phyloP scores from a whole-genome alignment of 2,329 filamentous ascomycete genomes.

The Fusarium albidum region DNA sequence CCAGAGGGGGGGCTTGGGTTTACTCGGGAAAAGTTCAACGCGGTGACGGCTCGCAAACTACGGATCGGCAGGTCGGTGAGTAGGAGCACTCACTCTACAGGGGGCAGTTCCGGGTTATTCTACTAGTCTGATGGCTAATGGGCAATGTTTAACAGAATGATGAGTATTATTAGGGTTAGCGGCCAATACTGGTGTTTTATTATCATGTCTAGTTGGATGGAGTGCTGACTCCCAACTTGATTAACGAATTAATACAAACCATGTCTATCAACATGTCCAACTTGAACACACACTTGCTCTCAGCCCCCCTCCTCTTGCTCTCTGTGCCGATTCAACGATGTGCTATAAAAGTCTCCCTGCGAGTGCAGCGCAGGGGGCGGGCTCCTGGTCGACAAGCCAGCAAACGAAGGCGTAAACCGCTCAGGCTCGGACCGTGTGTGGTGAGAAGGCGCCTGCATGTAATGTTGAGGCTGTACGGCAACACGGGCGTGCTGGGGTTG shows the following conservation, averaged over 20 bases:
- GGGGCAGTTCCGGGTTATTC: not conserved
- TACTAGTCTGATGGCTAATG: not conserved
- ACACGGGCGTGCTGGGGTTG: not conserved
- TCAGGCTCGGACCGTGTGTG: no score
- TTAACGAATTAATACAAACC: not conserved
- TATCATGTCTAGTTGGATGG: not conserved
- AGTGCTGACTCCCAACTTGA: not conserved
- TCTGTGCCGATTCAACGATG: no score
- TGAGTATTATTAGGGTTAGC: not conserved
- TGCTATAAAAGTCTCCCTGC: no score
- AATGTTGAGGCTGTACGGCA: no score
- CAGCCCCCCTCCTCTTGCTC: no score
- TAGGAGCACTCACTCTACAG: constrained; percentile 16
- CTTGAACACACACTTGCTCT: no score
- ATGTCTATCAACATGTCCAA: no score
- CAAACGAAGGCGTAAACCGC: no score
- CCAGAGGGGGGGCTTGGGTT: constrained; percentile 20
- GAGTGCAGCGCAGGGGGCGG: no score
- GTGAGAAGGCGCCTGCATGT: no score
- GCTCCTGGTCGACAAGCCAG: no score
- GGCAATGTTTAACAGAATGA: constrained; percentile 1
- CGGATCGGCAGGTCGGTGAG: constrained; percentile 17
- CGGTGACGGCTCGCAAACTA: constrained; percentile 10
- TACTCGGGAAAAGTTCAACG: constrained; percentile 19
- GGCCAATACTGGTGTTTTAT: not conserved